Evolutionary conservation across 176 grass and related monocot genomes (phyloP), one percentile per base, ranked within the genome.

Genomic region (Bothriochloa decipiens): DNA sequence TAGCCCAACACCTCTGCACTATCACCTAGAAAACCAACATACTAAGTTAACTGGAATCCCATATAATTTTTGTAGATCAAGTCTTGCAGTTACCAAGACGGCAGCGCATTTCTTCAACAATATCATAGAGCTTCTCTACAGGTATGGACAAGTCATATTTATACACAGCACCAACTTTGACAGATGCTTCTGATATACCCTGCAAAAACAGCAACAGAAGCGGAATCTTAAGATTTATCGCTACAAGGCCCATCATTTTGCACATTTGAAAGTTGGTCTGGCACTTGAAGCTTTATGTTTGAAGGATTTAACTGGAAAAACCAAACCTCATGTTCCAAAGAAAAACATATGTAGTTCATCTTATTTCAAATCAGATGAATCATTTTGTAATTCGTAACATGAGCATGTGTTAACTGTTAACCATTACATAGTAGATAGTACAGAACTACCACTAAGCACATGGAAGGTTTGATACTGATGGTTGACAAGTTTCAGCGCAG

Each of bases 111-210:
- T 98, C 91, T 86, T 95, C 93, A 80, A 95, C 96, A 70, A 94
- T 95, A 84, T 89, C 81, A 74, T 98, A 98, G 65, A 94, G 70
- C 66, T 95, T 92, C 55, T 95, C 89, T 81, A 95, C 84, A 46
- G 91, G 89, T 88, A 95, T 80, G 79, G 91, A 95, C 68, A 97
- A 88, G 83, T 94, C 96, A 78, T 98, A 98, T 87, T 95, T 98
- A 86, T 95, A 98, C 64, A 94, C 93, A 35, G 96, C 89, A 29
- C 96, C 96, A 81, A 85, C 83, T 84, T 98, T 98, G 40, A 98
- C 78, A 60, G 91, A 83, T 88, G 96, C 93, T 79, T 98, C 96
- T 79, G 96, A 86, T 88, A 98, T 95, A 85, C 93, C 93, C 93
- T 98, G 83, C 39, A 75, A 86, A 22, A 50, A 84, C 47, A 17